Evolutionary conservation across 257 asterid species (phyloP).

Genomic region (Nicotiana tomentosiformis): DNA sequence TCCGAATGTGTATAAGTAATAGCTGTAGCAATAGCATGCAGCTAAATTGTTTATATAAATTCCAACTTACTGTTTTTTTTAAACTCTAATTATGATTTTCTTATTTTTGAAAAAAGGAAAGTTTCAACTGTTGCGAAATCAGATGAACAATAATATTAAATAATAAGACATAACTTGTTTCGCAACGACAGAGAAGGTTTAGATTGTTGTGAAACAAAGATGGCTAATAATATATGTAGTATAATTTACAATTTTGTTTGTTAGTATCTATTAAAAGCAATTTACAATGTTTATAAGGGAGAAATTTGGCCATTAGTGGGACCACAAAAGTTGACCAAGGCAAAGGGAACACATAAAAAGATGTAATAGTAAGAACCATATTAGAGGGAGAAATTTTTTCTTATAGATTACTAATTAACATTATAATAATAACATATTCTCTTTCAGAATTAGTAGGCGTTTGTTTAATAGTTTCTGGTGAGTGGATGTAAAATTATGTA

Average conservation of each 20-base stretch:
- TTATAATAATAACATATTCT: not conserved
- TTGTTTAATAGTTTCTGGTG: not conserved
- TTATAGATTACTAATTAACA: not conserved
- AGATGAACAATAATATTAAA: too few relatives aligned
- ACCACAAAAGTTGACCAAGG: constrained; percentile 12
- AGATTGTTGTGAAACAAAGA: not conserved
- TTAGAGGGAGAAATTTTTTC: not conserved
- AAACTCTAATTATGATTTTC: too few relatives aligned
- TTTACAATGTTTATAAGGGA: not conserved
- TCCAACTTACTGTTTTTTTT: too few relatives aligned
- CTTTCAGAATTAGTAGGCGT: not conserved
- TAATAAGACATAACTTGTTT: not conserved
- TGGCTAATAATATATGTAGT: not conserved
- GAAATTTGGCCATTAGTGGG: not conserved
- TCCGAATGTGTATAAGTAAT: too few relatives aligned
- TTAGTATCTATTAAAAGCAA: not conserved
- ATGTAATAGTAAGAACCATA: not conserved
- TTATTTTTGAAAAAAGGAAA: too few relatives aligned
- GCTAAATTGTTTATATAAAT: too few relatives aligned
- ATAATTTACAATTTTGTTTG: not conserved
- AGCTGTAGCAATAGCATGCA: too few relatives aligned
- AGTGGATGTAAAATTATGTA: not conserved
- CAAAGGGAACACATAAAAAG: not conserved
- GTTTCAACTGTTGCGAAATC: too few relatives aligned
- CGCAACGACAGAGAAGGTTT: not conserved